phyloP scores from a whole-genome alignment of 1,284 basidiomycete genomes.

The Malassezia furfur region DNA sequence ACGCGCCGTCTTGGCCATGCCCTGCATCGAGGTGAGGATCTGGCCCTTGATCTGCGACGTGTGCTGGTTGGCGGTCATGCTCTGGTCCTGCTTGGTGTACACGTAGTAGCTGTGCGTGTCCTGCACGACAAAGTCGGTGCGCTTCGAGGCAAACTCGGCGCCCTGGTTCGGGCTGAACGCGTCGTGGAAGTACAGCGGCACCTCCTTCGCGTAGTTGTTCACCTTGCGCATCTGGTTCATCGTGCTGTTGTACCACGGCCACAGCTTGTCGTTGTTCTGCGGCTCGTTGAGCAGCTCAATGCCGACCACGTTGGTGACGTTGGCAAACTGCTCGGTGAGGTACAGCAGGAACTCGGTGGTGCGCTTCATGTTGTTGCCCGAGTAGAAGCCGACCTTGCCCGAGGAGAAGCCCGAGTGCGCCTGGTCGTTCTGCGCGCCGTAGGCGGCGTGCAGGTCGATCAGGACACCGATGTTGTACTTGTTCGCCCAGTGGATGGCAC shows the following conservation, averaged over 20 bases:
- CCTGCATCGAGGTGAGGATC: constrained; percentile 18
- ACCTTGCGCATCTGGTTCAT: constrained; percentile 55
- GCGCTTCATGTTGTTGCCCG: constrained; percentile 53
- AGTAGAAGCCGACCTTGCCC: constrained; percentile 55
- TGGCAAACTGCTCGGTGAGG: constrained; percentile 56
- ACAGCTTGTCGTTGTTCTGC: constrained; percentile 31
- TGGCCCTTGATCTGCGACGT: constrained; percentile 31
- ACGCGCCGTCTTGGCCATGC: constrained; percentile 28
- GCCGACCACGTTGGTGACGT: constrained; percentile 63
- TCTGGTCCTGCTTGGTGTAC: constrained; percentile 49
- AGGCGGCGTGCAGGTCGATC: constrained; percentile 66
- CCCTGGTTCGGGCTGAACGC: constrained; percentile 61
- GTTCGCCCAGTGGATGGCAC: constrained; percentile 62
- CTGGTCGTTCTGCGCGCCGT: constrained; percentile 59
- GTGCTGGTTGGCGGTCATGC: constrained; percentile 31
- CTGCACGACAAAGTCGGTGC: constrained; percentile 63
- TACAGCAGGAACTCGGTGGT: constrained; percentile 58
- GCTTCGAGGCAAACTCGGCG: constrained; percentile 54
- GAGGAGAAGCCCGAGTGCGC: constrained; percentile 62
- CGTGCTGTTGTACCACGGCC: constrained; percentile 48
- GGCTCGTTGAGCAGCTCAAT: constrained; percentile 71
- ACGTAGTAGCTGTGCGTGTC: constrained; percentile 64
- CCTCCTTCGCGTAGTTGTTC: constrained; percentile 51
- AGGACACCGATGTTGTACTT: constrained; percentile 61
- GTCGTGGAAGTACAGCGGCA: constrained; percentile 68